Percentiles rank a stretch among this genome's conserved stretches.
Evolutionary conservation across 1,284 basidiomycete genomes (phyloP).

Genomic region (Cystobasidium slooffiae): DNA sequence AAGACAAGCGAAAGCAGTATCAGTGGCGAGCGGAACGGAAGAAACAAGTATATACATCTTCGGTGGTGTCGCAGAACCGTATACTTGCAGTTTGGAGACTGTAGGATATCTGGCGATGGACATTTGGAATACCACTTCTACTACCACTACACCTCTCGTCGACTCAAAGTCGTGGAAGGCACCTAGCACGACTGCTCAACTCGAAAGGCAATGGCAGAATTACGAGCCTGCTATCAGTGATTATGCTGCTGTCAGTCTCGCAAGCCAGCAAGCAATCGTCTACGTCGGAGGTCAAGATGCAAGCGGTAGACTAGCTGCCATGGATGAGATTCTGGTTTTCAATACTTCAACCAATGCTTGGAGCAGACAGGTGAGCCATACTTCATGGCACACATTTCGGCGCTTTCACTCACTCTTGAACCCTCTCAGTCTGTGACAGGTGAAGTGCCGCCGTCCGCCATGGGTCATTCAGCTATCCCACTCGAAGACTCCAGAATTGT

Average conservation of each 20-base stretch:
- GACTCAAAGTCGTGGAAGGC: slow-evolving; percentile 43
- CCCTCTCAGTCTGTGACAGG: slow-evolving; percentile 9
- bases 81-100: slow-evolving; percentile 49
- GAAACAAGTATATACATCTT: slow-evolving; percentile 48
- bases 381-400: neutral
- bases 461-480: slow-evolving; percentile 54
- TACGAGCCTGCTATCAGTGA: slow-evolving; percentile 52
- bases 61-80: slow-evolving; percentile 51
- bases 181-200: slow-evolving; percentile 9
- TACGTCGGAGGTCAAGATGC: slow-evolving; percentile 55
- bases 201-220: neutral
- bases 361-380: slow-evolving; percentile 45
- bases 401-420: neutral
- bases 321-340: slow-evolving; percentile 52
- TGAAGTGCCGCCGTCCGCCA: slow-evolving; percentile 51
- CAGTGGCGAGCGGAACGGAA: slow-evolving; percentile 5
- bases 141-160: slow-evolving; percentile 25
- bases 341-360: slow-evolving; percentile 52
- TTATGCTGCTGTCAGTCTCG: slow-evolving; percentile 50
- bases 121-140: slow-evolving; percentile 42
- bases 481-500: slow-evolving; percentile 53
- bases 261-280: slow-evolving; percentile 43
- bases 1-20: slow-evolving; percentile 15
- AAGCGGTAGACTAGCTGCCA: slow-evolving; percentile 48
- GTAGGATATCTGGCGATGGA: slow-evolving; percentile 52